Base-by-base conservation (phyloP, 345 rosid species). In the Orychophragmus violaceus region DNA sequence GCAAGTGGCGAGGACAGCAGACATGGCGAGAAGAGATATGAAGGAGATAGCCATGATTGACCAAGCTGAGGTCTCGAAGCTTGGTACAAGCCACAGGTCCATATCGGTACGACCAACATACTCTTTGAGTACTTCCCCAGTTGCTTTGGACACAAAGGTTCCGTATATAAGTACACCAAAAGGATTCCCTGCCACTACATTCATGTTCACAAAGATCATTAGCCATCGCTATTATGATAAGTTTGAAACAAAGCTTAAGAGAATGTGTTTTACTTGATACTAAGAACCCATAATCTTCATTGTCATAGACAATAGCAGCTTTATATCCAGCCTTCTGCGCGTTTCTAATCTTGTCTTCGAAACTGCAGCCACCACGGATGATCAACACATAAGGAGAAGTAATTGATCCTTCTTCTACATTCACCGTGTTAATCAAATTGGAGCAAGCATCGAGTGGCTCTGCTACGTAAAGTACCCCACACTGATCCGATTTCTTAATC, bases 41-140 rank as follows among this genome's bases (percentile, higher is more conserved):
- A 91, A 94, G 44, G 97, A 87, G 68, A 91, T 82, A 21, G 96
- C 96, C 95, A 94, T 90, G 61, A 94, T 87, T 16, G 97, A 88
- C 99, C 99, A 94, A 2, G 95, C 90, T 42, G 97, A 87, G 64
- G 88, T 82, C 67, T 87, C 89, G 33, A 83, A 84, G 77, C 81
- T 83, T 36, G 96, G 97, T 59, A 77, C 75, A 22, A 94, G 66
- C 91, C 96, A 94, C 8, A 91, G 56, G 75, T 88, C 87, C 63
- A 80, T 50, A 62, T 83, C 82, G 8, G 81, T 71, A 52, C 70
- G 67, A 41, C 95, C 97, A 3, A 68, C 87, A 71, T 85, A 85
- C 8, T 79, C 48, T 70, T 55, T 81, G 8, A 94, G 93, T 50
- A 7, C 65, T 70, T 82, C 83, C 1, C 99, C 99, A 3, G 95